Evolutionary conservation across 345 rosid genomes (phyloP), one percentile per base, ranked within the genome.

Genomic region (Carallia pectinifolia): DNA sequence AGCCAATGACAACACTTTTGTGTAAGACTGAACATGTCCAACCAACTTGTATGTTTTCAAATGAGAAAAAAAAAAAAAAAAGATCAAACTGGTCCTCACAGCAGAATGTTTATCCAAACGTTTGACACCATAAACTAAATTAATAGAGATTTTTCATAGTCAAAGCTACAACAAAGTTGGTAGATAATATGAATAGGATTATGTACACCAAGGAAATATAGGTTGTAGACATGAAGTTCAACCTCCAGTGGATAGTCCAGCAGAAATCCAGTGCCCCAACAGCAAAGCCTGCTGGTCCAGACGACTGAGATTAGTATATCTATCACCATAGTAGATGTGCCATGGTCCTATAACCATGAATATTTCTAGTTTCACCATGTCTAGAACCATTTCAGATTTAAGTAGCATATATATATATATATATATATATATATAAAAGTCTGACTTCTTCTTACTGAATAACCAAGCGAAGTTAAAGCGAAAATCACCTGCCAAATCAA

Each of bases 401-500:
- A 23, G 23, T 23, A 23, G 23, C 23, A 23, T 23, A 23, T 23
- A 23, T 23, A 23, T 23, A 23, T 44, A 3, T 44, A 44, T 9
- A 9, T 4, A 15, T 44, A 12, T 44, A 36, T 47, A 31, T 10
- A 33, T 1, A 33, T 29, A 8, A 17, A 59, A 72, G 29, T 58
- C 60, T 27, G 31, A 33, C 31, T 27, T 9, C 16, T 27, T 30
- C 33, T 56, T 9, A 56, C 6, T 2, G 31, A 56, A 27, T 56
- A 56, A 19, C 33, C 37, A 36, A 39, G 15, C 7, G 6, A 71
- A 50, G 39, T 10, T 17, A 70, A 65, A 50, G 56, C 13, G 50
- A 18, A 50, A 74, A 66, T 71, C 66, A 93, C 97, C 97, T 64
- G 93, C 85, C 72, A 85, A 83, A 78, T 91, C 98, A 66, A 73